phyloP scores from a whole-genome alignment of 2,329 filamentous ascomycete genomes.

The Aspergillus fumigatus region DNA sequence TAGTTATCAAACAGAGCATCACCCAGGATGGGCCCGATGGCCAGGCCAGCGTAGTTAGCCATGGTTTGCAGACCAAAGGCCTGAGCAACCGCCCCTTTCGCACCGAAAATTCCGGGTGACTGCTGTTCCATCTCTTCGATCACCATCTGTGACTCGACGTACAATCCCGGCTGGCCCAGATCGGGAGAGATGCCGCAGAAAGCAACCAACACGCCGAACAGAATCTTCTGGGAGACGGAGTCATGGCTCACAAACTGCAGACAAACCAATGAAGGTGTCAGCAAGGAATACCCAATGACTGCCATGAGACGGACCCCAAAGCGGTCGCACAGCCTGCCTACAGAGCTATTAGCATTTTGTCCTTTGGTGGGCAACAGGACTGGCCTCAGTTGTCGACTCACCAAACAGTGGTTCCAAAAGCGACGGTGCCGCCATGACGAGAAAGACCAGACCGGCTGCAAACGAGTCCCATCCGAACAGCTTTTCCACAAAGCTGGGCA shows the following conservation, averaged over 20 bases:
- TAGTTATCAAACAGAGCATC: constrained; percentile 34
- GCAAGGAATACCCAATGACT: constrained; percentile 49
- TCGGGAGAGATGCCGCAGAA: constrained; percentile 55
- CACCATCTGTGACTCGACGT: constrained; percentile 62
- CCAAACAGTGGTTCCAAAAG: constrained; percentile 56
- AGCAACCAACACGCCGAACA: constrained; percentile 59
- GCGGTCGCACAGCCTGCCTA: constrained; percentile 47
- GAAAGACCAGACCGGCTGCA: constrained; percentile 54
- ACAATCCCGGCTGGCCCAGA: constrained; percentile 58
- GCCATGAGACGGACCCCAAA: constrained; percentile 60
- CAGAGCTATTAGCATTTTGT: constrained; percentile 17
- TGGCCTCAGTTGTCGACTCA: background rate
- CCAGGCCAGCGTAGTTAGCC: constrained; percentile 55
- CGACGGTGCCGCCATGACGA: constrained; percentile 55
- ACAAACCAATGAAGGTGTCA: constrained; percentile 57
- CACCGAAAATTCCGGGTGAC: constrained; percentile 63
- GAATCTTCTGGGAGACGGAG: constrained; percentile 55
- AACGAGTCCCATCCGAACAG: constrained; percentile 52
- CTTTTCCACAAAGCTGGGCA: constrained; percentile 51
- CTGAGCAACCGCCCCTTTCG: constrained; percentile 53
- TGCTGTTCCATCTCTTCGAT: constrained; percentile 54
- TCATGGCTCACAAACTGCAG: constrained; percentile 58
- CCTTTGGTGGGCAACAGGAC: background rate
- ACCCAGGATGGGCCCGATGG: constrained; percentile 54
- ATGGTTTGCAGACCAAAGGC: constrained; percentile 60